phyloP scores from a whole-genome alignment of 768 basidiomycete genomes.

The Basidioascus undulatus region DNA sequence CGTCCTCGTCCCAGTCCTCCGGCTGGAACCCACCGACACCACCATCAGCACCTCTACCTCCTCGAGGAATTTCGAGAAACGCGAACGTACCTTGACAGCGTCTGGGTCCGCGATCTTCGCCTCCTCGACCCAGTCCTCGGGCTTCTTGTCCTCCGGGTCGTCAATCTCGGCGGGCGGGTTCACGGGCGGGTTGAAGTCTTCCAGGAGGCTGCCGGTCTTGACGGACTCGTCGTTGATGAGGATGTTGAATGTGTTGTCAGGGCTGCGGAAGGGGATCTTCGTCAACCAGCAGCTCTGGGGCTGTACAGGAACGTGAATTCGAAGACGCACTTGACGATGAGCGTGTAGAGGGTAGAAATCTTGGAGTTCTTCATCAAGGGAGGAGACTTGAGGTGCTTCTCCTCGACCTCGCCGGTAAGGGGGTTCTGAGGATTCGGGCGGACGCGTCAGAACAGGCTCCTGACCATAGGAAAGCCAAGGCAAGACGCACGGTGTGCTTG shows the following conservation, averaged over 20 bases:
- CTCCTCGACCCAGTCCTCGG: conserved; percentile 73
- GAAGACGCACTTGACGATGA: conserved; percentile 61
- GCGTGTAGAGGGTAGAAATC: conserved; percentile 78
- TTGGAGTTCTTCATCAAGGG: conserved; percentile 74
- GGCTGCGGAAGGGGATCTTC: too few species aligned
- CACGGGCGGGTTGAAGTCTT: conserved; percentile 79
- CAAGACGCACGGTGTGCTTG: too few species aligned
- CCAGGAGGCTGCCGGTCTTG: conserved; percentile 58
- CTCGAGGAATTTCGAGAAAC: too few species aligned
- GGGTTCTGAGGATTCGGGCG: too few species aligned
- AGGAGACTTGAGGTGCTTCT: conserved; percentile 73
- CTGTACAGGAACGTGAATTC: too few species aligned
- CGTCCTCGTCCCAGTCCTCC: conserved; percentile 93
- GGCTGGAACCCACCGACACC: conserved; percentile 27
- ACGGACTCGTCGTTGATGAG: conserved; percentile 65
- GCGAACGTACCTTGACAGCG: conserved; percentile 48
- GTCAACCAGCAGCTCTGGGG: too few species aligned
- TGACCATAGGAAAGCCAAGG: too few species aligned
- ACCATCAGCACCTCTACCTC: neutral
- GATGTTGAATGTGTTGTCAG: conserved; percentile 84
- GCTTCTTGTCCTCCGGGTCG: conserved; percentile 76
- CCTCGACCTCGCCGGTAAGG: conserved; percentile 71
- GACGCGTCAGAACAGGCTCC: too few species aligned
- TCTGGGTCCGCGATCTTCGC: conserved; percentile 64
- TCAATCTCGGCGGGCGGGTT: conserved; percentile 86